Base-by-base conservation (phyloP, 495 filamentous ascomycete genomes). In the Rostrohypoxylon terebratum region DNA sequence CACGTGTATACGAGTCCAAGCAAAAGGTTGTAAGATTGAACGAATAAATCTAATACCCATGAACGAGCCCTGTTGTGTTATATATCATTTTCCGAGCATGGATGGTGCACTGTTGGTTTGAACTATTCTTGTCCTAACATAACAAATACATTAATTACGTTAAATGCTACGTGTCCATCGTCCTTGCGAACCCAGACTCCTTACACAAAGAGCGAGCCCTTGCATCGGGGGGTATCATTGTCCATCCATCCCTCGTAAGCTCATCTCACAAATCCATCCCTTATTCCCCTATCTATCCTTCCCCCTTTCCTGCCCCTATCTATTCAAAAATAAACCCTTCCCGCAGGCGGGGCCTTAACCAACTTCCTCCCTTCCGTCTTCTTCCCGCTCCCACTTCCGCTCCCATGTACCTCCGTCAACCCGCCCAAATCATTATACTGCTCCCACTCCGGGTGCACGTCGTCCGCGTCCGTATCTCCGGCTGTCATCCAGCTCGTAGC, bases 371-470 rank as follows among this genome's bases (percentile, higher is more conserved):
- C 54, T 4, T 38, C 25, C 14, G 21, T 18, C 53, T 40, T 18
- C 42, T 6, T 11, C 44, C 44, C 28, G 6, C 53, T 40, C 4
- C 42, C 28, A 3, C 28, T 6, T 9, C 44, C 44, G 7, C 20
- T 38, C 7, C 20, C 14, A 9, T 31, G 33, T 54, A 75, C 25
- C 21, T 78, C 72, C 14, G 59, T 80, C 42, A 81, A 38, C 4
- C 78, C 79, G 13, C 79, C 79, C 2, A 80, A 71, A 33, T 77
- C 73, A 3, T 68, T 68, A 34, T 73, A 81, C 61, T 79, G 79
- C 38, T 75, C 76, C 79, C 76, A 81, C 31, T 76, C 75, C 47
- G 79, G 75, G 11, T 69, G 72, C 8, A 74, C 63, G 38, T 75
- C 71, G 31, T 68, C 55, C 38, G 38, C 38, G 13, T n/a, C 38